Base-by-base conservation (phyloP, 2,329 filamentous ascomycete genomes). In the Epichloe glyceriae region DNA sequence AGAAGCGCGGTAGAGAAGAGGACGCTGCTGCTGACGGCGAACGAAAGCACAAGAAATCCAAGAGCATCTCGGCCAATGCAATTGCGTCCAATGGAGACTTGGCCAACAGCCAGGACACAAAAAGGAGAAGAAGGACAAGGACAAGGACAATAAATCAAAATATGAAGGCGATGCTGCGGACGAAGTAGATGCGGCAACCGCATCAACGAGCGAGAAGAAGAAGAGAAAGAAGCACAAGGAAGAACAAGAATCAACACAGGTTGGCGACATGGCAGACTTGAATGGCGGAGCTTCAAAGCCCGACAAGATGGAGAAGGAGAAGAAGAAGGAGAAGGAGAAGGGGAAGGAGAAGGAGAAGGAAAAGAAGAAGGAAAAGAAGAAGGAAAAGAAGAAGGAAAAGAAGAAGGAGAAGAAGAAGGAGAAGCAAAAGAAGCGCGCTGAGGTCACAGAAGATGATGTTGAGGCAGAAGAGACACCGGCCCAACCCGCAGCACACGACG, bases 11-110 rank as follows among this genome's bases (percentile, higher is more conserved):
- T 6, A 62, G 71, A 42, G 71, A 74, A 46, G 71, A 73, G 26
- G 70, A 74, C 39, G 17, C 30, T 5, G 58, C 57, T 7, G 65
- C 63, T 40, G 65, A 67, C 45, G 60, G 62, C 37, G 71, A 74
- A 53, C 70, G 70, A 58, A 73, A 72, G 61, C 67, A 73, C 58
- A 76, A 77, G 57, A 73, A 72, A 53, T 72, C 73, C 5, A 75
- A 73, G 62, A 73, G 66, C 67, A 69, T 69, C 61, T 69, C 60
- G 46, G 61, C 54, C 44, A 61, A 63, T 37, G 61, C 51, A 6
- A 34, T 26, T 22, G 47, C 48, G n/a, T 48, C 55, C 47, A 52
- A 57, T 53, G 49, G 56, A 49, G 52, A 58, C 42, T 53, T 55
- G 49, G 55, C 59, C 39, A 60, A 59, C 43, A 67, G 67, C 52